Percentiles rank a stretch among this genome's conserved stretches.
Conservation (phyloP, 2,329 filamentous ascomycete genomes). For the Helotiales sp. region DNA sequence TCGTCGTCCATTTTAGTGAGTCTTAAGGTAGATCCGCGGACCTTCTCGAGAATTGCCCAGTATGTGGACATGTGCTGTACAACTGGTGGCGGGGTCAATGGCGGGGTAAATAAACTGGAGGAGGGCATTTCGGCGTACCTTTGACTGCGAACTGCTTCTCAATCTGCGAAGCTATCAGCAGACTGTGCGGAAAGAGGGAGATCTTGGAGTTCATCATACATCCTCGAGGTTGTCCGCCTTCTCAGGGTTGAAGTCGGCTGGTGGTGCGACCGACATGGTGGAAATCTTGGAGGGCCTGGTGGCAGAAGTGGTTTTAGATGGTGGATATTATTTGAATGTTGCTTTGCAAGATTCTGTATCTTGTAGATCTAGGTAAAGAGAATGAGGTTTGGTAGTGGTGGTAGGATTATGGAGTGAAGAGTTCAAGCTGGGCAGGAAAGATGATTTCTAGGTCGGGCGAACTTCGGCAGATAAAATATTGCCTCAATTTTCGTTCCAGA, state of each 20-base stretch:
- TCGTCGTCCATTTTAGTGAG: conserved; percentile 95
- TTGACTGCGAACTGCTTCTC: conserved; percentile 99
- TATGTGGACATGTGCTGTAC: conserved; percentile 97
- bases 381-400: no score
- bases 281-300: background rate
- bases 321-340: background rate
- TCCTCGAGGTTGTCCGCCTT: conserved; percentile 70
- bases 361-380: no score
- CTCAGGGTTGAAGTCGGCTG: conserved; percentile 52
- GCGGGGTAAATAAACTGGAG: conserved; percentile 20
- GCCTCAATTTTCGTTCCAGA: no score
- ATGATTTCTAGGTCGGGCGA: no score
- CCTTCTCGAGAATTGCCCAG: conserved; percentile 91
- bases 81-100: conserved; percentile 44
- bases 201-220: conserved; percentile 44
- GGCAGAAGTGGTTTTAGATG: background rate
- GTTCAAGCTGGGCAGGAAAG: no score
- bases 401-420: no score
- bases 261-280: conserved; percentile 17
- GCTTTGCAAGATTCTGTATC: background rate
- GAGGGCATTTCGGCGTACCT: conserved; percentile 49
- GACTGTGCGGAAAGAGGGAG: conserved; percentile 4
- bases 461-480: no score
- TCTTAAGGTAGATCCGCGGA: conserved; percentile 83
- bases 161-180: conserved; percentile 59